phyloP scores from a whole-genome alignment of 352 stramenopile genomes.

The Globisporangium carolinianum region DNA sequence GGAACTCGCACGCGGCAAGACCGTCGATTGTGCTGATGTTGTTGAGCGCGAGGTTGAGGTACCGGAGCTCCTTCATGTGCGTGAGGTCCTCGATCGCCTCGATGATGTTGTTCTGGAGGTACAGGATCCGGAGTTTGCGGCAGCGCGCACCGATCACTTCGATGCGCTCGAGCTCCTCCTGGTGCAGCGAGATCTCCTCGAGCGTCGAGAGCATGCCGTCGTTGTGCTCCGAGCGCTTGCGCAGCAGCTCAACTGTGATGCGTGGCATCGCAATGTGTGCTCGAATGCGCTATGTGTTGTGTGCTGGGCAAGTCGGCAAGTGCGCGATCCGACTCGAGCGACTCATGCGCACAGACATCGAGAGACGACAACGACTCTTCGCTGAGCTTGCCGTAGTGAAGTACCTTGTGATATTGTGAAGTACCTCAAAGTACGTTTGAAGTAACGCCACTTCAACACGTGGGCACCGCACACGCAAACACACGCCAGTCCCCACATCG shows the following conservation, averaged over 20 bases:
- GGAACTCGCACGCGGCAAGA: conserved; percentile 78
- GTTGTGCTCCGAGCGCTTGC: conserved; percentile 93
- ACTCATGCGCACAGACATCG: no score
- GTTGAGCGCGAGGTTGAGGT: conserved; percentile 95
- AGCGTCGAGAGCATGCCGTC: conserved; percentile 89
- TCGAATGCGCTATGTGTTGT: no score
- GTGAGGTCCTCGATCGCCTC: conserved; percentile 88
- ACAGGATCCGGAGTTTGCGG: conserved; percentile 90
- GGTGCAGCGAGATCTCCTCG: conserved; percentile 90
- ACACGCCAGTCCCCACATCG: no score
- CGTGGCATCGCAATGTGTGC: conserved; percentile 29
- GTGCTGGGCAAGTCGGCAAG: no score
- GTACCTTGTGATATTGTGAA: no score
- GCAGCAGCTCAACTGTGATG: conserved; percentile 79
- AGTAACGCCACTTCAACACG: no score
- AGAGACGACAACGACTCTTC: no score
- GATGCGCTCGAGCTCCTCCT: conserved; percentile 92
- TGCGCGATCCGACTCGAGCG: no score
- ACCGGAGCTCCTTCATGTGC: conserved; percentile 91
- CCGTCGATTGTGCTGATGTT: conserved; percentile 90
- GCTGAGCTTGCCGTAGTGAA: no score
- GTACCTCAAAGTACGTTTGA: no score
- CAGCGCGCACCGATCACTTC: conserved; percentile 87
- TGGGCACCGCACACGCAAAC: no score
- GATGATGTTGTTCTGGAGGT: conserved; percentile 97